phyloP scores from a whole-genome alignment of 352 stramenopile species.

The Globisporangium alternatum region DNA sequence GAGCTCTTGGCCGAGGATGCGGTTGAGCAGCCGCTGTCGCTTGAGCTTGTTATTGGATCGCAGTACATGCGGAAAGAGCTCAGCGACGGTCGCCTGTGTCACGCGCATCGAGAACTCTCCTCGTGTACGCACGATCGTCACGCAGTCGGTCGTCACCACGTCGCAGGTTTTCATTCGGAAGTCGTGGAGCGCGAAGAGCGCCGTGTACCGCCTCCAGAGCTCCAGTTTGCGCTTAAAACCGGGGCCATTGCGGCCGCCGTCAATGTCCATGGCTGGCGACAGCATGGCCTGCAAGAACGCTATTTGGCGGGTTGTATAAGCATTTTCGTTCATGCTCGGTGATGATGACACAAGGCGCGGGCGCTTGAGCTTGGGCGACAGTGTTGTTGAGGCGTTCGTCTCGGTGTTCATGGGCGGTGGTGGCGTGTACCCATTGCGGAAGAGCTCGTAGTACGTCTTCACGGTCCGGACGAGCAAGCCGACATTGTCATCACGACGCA shows the following conservation, averaged over 20 bases:
- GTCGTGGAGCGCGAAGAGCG: slow-evolving; percentile 4
- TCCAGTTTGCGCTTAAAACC: neutral
- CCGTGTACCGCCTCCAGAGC: neutral
- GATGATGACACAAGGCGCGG: neutral
- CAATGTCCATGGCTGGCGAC: slow-evolving; percentile 6
- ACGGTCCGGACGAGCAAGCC: slow-evolving; percentile 8
- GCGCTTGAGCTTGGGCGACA: slow-evolving; percentile 1
- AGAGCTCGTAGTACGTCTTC: slow-evolving; percentile 8
- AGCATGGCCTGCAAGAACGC: slow-evolving; percentile 10
- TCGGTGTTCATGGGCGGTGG: neutral
- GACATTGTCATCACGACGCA: neutral
- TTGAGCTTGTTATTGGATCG: neutral
- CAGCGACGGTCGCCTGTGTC: neutral
- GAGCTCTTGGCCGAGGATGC: slow-evolving; percentile 19
- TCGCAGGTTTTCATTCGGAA: slow-evolving; percentile 7
- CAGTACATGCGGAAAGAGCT: slow-evolving; percentile 8
- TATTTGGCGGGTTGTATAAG: neutral
- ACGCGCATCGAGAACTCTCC: slow-evolving; percentile 7
- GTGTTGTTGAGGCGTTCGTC: neutral
- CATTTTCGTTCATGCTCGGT: neutral
- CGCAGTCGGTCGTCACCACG: neutral
- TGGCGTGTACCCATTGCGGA: slow-evolving; percentile 13
- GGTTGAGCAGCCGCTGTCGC: slow-evolving; percentile 11
- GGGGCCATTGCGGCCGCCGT: slow-evolving; percentile 7
- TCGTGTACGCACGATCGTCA: slow-evolving; percentile 2